Evolutionary conservation across 2,329 filamentous ascomycete genomes (phyloP), one percentile per base, ranked within the genome.

Genomic region (Bipolaris gigantea): DNA sequence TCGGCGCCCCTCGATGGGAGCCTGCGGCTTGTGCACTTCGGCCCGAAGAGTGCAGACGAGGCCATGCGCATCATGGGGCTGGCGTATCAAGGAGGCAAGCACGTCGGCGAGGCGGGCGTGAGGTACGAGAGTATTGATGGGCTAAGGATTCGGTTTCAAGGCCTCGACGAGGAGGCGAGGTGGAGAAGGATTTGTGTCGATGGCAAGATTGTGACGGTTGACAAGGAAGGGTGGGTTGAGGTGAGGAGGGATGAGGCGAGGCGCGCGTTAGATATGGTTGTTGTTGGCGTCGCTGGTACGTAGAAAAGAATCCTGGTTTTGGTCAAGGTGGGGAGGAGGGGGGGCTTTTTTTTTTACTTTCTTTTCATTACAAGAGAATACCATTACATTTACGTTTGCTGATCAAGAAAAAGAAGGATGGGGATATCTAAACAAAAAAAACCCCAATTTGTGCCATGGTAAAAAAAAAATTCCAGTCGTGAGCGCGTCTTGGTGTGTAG

Each of bases 151-250:
- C 80, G 83, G 15, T 85, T 90, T 33, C 59, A 77, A 1, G 67
- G 63, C 0, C 41, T 50, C 7, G 89, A 94, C 66, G 78, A 83
- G 15, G 85, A 90, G n/a, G 79, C 78, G 1, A 79, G 85, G 48
- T 97, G 92, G 92, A 81, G 93, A 56, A 85, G 92, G 67, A 83
- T 96, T 13, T 97, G 93, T 71, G 80, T 97, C n/a, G 93, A 97
- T 73, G 93, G 93, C 3, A 91, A 88, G 48, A 95, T 96, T 65
- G 84, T 97, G 3, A 82, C 84, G 54, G 77, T 96, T 0, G 87
- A 89, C 18, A 72, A 79, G 47, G 85, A 82, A 2, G 92, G 92
- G 0, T 87, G 84, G 80, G 83, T 96, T 73, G 83, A 85, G 55
- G 81, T 96, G 0, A 74, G 72, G 57, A 82, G 76, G 65, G 79